phyloP scores from a whole-genome alignment of 306 rosid genomes.

The Quercus robur region DNA sequence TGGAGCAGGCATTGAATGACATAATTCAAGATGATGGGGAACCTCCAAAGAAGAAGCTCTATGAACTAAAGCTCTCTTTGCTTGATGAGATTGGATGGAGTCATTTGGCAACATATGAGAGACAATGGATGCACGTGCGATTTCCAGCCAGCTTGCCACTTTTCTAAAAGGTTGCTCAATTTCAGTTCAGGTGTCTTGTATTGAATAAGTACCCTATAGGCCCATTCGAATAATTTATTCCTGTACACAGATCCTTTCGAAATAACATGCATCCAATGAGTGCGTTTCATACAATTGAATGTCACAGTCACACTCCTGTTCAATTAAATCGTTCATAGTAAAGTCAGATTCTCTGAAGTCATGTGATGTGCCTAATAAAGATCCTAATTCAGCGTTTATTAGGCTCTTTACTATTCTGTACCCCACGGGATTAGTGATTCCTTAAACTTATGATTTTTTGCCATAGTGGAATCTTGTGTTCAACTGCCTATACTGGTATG shows the following conservation, averaged over 20 bases:
- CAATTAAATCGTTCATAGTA: too few relatives aligned
- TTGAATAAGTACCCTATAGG: neutral
- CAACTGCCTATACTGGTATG: too few relatives aligned
- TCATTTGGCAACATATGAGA: slow-evolving; percentile 68
- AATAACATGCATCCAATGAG: neutral
- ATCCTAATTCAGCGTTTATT: too few relatives aligned
- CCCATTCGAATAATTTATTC: slow-evolving; percentile 26
- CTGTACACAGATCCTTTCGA: neutral
- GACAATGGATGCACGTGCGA: slow-evolving; percentile 86
- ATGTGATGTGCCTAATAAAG: too few relatives aligned
- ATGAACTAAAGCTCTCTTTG: slow-evolving; percentile 70
- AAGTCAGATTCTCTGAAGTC: too few relatives aligned
- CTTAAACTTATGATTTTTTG: too few relatives aligned
- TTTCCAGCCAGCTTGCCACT: slow-evolving; percentile 78
- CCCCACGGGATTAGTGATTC: too few relatives aligned
- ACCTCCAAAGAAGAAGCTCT: slow-evolving; percentile 76
- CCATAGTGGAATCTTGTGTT: too few relatives aligned
- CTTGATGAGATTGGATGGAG: slow-evolving; percentile 84
- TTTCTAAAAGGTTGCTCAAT: slow-evolving; percentile 34
- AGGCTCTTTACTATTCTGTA: too few relatives aligned
- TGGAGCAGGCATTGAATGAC: slow-evolving; percentile 58
- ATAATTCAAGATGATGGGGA: slow-evolving; percentile 67
- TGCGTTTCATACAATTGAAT: too few relatives aligned
- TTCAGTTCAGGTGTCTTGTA: neutral
- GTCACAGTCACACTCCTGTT: too few relatives aligned